Evolutionary conservation across 192 early-diverging fungal genomes (phyloP).

Genomic region (Coemansia sp.): DNA sequence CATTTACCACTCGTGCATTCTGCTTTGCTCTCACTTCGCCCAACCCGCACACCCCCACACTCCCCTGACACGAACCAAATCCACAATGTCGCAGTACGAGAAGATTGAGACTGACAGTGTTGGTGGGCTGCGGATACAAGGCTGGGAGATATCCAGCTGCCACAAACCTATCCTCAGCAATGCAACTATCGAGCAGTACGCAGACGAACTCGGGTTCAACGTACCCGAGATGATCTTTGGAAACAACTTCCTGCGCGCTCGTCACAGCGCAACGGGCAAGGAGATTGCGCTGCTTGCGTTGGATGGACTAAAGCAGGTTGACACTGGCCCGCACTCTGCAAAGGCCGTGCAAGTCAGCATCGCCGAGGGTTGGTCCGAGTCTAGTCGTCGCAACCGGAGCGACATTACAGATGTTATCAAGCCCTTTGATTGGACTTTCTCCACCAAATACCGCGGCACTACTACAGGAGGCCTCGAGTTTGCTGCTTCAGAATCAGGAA

Average conservation of each 20-base stretch:
- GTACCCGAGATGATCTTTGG: conserved; percentile 98
- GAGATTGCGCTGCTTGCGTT: conserved; percentile 63
- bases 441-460: conserved; percentile 78
- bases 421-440: conserved; percentile 98
- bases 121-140: conserved; percentile 42
- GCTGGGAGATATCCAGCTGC: conserved; percentile 59
- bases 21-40: neutral
- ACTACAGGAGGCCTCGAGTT: conserved; percentile 20
- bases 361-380: conserved; percentile 81
- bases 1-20: neutral
- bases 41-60: neutral
- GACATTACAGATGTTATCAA: conserved; percentile 81
- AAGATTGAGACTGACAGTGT: conserved; percentile 39
- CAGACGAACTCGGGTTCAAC: conserved; percentile 63
- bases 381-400: conserved; percentile 61
- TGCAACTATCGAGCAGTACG: conserved; percentile 55
- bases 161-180: conserved; percentile 63
- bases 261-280: conserved; percentile 56
- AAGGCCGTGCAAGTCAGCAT: conserved; percentile 82
- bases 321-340: conserved; percentile 63
- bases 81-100: conserved; percentile 17
- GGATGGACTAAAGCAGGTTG: conserved; percentile 73
- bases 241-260: conserved; percentile 69
- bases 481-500: conserved; percentile 43
- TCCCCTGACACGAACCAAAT: neutral